Evolutionary conservation across 1,284 basidiomycete genomes (phyloP).

Genomic region (Microbotryum violaceum): DNA sequence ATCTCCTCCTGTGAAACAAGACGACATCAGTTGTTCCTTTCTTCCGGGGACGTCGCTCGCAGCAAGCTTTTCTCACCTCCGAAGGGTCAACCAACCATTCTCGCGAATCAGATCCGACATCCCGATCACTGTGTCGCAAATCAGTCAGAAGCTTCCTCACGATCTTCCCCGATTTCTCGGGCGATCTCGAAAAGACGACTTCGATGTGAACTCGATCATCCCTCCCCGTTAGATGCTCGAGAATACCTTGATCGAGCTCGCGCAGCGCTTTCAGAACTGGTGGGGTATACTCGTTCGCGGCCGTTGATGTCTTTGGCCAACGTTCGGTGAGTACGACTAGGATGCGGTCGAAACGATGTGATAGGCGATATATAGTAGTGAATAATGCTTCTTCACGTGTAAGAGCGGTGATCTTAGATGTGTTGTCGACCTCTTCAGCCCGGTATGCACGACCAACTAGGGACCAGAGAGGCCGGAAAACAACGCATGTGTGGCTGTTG

Average conservation of each 20-base stretch:
- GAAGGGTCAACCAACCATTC: constrained; percentile 9
- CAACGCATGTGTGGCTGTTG: constrained; percentile 1
- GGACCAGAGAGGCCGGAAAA: background rate
- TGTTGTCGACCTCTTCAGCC: background rate
- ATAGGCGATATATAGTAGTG: constrained; percentile 3
- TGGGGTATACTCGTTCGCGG: constrained; percentile 2
- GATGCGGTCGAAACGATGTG: background rate
- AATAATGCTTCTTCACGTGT: constrained; percentile 2
- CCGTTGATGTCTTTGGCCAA: background rate
- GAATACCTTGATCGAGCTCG: background rate
- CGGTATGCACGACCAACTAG: constrained; percentile 1
- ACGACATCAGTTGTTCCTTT: too few species aligned
- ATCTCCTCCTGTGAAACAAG: constrained; percentile 1
- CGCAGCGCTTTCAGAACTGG: constrained; percentile 4
- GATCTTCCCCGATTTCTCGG: constrained; percentile 1
- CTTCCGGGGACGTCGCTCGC: too few species aligned
- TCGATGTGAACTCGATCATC: background rate
- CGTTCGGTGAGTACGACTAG: constrained; percentile 13
- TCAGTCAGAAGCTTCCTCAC: background rate
- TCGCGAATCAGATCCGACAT: background rate
- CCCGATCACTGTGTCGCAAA: too few species aligned
- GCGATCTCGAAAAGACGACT: background rate
- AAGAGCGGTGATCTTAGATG: too few species aligned
- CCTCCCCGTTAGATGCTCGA: background rate
- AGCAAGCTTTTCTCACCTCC: background rate